phyloP scores from a whole-genome alignment of 2,329 filamentous ascomycete species.

The Penicillium italicum region DNA sequence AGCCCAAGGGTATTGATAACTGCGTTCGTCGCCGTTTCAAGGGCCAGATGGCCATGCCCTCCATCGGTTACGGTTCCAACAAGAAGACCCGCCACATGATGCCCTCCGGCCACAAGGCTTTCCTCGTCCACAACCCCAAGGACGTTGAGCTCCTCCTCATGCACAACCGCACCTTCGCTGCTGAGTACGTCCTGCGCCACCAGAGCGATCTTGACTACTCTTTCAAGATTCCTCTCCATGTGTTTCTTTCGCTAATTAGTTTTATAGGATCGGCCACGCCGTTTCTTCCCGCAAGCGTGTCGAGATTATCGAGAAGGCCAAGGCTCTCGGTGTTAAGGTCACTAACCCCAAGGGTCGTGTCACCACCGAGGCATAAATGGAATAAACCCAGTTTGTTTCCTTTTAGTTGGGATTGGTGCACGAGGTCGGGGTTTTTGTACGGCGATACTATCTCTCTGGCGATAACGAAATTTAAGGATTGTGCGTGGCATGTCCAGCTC shows the following conservation, averaged over 20 bases:
- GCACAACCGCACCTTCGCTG: conserved; percentile 99
- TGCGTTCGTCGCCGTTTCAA: conserved; percentile 95
- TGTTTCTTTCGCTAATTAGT: conserved; percentile 7
- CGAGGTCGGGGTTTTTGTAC: conserved; percentile 27
- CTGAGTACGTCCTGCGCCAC: conserved; percentile 68
- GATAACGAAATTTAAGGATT: conserved; percentile 32
- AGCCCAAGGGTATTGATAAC: conserved; percentile 99
- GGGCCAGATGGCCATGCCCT: conserved; percentile 94
- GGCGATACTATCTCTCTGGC: conserved; percentile 28
- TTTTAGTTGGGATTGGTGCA: conserved; percentile 23
- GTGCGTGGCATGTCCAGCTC: conserved; percentile 28
- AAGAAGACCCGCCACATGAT: conserved; percentile 99
- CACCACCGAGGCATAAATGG: conserved; percentile 75
- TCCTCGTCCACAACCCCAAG: conserved; percentile 95
- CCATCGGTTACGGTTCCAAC: conserved; percentile 98
- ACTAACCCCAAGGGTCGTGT: conserved; percentile 99
- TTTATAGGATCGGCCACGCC: conserved; percentile 82
- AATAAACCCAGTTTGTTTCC: conserved; percentile 48
- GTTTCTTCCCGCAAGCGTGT: conserved; percentile 98
- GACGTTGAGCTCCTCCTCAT: conserved; percentile 98
- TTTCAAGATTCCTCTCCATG: background rate
- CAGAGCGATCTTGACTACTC: too few species aligned
- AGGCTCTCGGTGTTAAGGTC: conserved; percentile 99
- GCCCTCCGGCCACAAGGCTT: conserved; percentile 99
- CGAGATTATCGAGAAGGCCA: conserved; percentile 94